Evolutionary conservation across 2,329 filamentous ascomycete species (phyloP).

Genomic region (Arthrobotrys conoides): DNA sequence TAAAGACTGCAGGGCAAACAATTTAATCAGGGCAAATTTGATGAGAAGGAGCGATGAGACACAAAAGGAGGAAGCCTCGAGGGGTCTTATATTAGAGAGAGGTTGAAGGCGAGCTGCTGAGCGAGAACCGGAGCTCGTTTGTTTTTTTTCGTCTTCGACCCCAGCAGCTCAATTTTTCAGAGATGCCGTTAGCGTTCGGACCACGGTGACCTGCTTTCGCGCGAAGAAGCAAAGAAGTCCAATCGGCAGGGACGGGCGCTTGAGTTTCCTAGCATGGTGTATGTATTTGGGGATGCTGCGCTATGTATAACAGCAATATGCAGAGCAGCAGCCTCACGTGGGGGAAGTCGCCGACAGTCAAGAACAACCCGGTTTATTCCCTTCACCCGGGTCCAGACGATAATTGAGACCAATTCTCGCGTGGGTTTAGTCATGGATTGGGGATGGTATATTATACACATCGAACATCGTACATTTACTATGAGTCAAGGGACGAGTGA

Average conservation of each 20-base stretch:
- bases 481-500: too few species aligned
- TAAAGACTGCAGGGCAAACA: slow-evolving; percentile 2
- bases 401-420: background rate
- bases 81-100: slow-evolving; percentile 30
- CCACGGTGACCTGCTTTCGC: slow-evolving; percentile 30
- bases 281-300: background rate
- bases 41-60: slow-evolving; percentile 28
- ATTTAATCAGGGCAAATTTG: slow-evolving; percentile 27
- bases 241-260: slow-evolving; percentile 36
- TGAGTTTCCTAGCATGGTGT: slow-evolving; percentile 9
- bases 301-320: slow-evolving; percentile 15
- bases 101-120: slow-evolving; percentile 29
- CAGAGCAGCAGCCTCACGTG: slow-evolving; percentile 16
- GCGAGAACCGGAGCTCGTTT: slow-evolving; percentile 57
- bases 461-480: too few species aligned
- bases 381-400: slow-evolving; percentile 28
- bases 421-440: too few species aligned
- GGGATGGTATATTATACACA: too few species aligned
- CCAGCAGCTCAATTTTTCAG: slow-evolving; percentile 34
- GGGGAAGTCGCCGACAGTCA: slow-evolving; percentile 24
- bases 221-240: slow-evolving; percentile 28
- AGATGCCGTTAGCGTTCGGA: slow-evolving; percentile 39
- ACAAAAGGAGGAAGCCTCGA: slow-evolving; percentile 16
- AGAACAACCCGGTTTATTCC: slow-evolving; percentile 17
- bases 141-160: slow-evolving; percentile 37